phyloP scores from a whole-genome alignment of 306 rosid species.

The Begonia fuchsioides region DNA sequence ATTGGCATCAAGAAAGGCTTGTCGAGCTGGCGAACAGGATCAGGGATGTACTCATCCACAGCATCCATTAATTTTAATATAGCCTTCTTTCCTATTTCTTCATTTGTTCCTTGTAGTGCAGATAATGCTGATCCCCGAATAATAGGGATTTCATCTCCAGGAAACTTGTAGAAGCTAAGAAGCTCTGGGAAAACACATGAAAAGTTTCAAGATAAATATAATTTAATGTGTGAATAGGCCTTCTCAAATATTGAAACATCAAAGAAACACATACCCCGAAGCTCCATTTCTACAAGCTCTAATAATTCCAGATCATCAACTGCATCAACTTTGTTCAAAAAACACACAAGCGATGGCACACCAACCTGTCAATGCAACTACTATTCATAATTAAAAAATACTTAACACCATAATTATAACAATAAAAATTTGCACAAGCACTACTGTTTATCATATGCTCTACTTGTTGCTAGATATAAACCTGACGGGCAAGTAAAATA shows the following conservation, averaged over 20 bases:
- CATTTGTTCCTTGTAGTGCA: slow-evolving; percentile 52
- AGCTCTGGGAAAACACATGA: slow-evolving; percentile 13
- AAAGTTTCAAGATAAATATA: too few relatives aligned
- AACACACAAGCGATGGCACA: slow-evolving; percentile 64
- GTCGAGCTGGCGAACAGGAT: slow-evolving; percentile 54
- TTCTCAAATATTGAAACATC: too few relatives aligned
- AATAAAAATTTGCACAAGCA: too few relatives aligned
- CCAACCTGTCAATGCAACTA: slow-evolving; percentile 33
- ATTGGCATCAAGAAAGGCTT: slow-evolving; percentile 56
- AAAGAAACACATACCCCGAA: slow-evolving; percentile 14
- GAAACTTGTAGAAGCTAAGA: slow-evolving; percentile 46
- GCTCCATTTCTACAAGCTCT: slow-evolving; percentile 65
- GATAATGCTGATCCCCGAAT: slow-evolving; percentile 53
- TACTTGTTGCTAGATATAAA: too few relatives aligned
- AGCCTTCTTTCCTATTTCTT: slow-evolving; percentile 52
- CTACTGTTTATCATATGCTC: too few relatives aligned
- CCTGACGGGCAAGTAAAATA: slow-evolving; percentile 40
- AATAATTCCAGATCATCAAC: slow-evolving; percentile 73
- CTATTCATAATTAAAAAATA: too few relatives aligned
- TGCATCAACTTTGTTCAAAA: slow-evolving; percentile 65
- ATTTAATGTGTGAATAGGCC: too few relatives aligned
- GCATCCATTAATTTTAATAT: slow-evolving; percentile 50
- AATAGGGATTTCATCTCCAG: slow-evolving; percentile 68
- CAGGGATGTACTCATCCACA: slow-evolving; percentile 57
- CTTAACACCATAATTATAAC: too few relatives aligned